Base-by-base conservation (phyloP, 495 filamentous ascomycete genomes). In the Penicillium pulvis region DNA sequence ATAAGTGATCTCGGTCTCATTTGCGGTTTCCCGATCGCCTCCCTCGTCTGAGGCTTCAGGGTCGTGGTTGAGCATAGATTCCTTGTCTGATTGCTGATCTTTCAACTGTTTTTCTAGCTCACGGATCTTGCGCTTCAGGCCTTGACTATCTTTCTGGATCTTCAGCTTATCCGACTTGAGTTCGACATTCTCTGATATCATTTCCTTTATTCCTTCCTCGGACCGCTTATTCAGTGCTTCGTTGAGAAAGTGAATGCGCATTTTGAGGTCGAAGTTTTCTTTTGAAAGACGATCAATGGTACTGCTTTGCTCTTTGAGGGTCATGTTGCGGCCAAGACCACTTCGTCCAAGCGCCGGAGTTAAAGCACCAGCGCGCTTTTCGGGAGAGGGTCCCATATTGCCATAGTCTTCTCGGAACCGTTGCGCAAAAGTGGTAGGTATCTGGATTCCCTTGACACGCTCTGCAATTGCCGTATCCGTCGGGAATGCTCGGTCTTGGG, bases 151-250 rank as follows among this genome's bases (percentile, higher is more conserved):
- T 53, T 95, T 89, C 69, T 93, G 90, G 31, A 90, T 81, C 50
- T 93, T 89, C 11, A 93, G 84, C 56, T 97, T 85, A 49, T 90
- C 88, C 3, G 93, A 96, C 68, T 93, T 93, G 54, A 97, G 80
- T 70, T 98, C 93, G 14, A 97, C 92, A 71, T 97, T 98, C 74
- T 98, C 93, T 20, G 90, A 89, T 61, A 96, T 93, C 87, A 97
- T 92, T 68, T 96, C 93, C 75, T 95, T 96, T 70, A 98, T 87
- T 51, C 92, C 91, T 71, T 98, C 95, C 70, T 98, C 95, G 9
- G 92, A 96, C 41, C 93, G 87, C 67, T 92, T 90, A 73, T 95
- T 92, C 28, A 98, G 74, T 10, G 93, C 89, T 64, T 97, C 92
- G 66, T 93, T 94, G 33, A 98, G 83, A 65, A 96, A 98, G 76